Percentiles rank a stretch among this genome's conserved stretches.
Conservation (phyloP, 169 alveolate genomes). For the Haemoproteus tartakovskyi region DNA sequence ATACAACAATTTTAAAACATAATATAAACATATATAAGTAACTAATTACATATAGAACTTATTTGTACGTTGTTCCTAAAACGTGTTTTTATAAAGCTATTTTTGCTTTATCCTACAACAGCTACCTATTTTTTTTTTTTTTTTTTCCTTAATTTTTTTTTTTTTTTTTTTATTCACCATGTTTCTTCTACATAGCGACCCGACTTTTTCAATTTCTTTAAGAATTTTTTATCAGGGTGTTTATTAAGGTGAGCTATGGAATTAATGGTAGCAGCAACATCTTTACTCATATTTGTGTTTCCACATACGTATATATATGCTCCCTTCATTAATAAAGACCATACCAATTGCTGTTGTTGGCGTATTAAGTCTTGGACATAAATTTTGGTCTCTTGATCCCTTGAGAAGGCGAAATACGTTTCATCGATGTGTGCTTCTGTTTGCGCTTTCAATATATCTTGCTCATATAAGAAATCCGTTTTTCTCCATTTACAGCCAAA, state of each 20-base stretch:
- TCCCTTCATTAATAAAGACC: slow-evolving; percentile 53
- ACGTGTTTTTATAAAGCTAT: too few species aligned
- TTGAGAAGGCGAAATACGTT: slow-evolving; percentile 40
- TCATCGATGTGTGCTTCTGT: slow-evolving; percentile 30
- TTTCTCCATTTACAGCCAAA: slow-evolving; percentile 46
- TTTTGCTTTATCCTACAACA: too few species aligned
- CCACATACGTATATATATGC: slow-evolving; percentile 64
- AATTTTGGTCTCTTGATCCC: slow-evolving; percentile 42
- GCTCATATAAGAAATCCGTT: slow-evolving; percentile 52
- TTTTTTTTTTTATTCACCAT: slow-evolving; percentile 66
- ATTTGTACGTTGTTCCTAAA: too few species aligned
- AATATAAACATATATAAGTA: too few species aligned
- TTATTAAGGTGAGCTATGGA: slow-evolving; percentile 13
- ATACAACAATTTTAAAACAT: too few species aligned
- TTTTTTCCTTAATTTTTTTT: too few species aligned
- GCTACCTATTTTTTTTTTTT: too few species aligned
- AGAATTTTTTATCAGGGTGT: slow-evolving; percentile 46
- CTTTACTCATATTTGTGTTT: slow-evolving; percentile 42
- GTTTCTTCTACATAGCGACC: slow-evolving; percentile 70
- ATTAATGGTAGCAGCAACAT: slow-evolving; percentile 45
- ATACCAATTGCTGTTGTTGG: slow-evolving; percentile 39
- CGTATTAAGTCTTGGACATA: slow-evolving; percentile 61
- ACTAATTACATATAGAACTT: too few species aligned
- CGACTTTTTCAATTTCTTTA: slow-evolving; percentile 37
- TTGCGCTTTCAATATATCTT: slow-evolving; percentile 33